Base-by-base conservation (phyloP, 202 grass and related monocot species). In the Dendrocalamus latiflorus region DNA sequence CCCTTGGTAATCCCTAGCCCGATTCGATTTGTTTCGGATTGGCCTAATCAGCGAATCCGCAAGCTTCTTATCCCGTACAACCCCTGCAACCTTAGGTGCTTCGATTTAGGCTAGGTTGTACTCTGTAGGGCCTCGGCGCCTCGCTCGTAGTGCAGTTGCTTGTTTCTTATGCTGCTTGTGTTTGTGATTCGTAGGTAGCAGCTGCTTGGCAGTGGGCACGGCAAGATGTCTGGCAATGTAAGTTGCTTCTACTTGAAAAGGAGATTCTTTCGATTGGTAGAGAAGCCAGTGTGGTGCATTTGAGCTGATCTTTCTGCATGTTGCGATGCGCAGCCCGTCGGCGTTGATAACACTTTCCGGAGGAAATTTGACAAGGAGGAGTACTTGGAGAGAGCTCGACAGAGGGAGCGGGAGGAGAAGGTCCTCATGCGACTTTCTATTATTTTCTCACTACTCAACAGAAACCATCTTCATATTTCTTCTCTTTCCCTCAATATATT, bases 171-270 rank as follows among this genome's bases (percentile, higher is more conserved):
- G n/a, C n/a, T n/a, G n/a, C n/a, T n/a, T n/a, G n/a, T n/a, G n/a
- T n/a, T n/a, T n/a, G n/a, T n/a, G n/a, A n/a, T n/a, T n/a, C n/a
- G n/a, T n/a, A n/a, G n/a, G n/a, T n/a, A n/a, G n/a, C 53, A 69
- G 44, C 70, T 75, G 43, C 22, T 75, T 37, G 45, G 20, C 61
- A 7, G 44, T 48, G 43, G 50, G 49, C 37, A 14, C 26, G 37
- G n/a, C 38, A 88, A 89, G 65, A 94, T 94, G 91, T 82, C 77
- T 64, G 75, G 82, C 81, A 87, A 75, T 74, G 85, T 95, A 24
- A 90, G 88, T 81, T 69, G 8, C 70, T 84, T 61, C 53, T 65
- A 65, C 21, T 72, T 39, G 43, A 28, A 26, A 6, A 62, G 10
- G 42, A 53, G 15, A 48, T 24, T 47, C 22, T 57, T 83, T 22